Base-by-base conservation (phyloP, 2,329 filamentous ascomycete genomes). In the Alternaria gaisen region DNA sequence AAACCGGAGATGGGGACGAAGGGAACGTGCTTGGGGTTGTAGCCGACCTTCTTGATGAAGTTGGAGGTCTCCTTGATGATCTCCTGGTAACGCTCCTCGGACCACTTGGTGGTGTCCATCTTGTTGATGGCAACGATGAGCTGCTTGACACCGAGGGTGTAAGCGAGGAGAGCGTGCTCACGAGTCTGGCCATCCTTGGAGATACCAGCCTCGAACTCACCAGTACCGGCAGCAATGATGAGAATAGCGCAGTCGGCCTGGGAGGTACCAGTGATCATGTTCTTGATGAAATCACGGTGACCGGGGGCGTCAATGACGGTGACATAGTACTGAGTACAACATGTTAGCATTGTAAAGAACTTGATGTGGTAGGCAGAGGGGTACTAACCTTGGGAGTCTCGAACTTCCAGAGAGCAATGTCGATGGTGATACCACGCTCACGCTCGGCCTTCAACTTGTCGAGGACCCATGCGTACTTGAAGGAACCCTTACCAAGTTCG, bases 141-240 rank as follows among this genome's bases (percentile, higher is more conserved):
- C 90, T 99, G 94, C 89, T 92, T 94, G 81, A 99, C 95, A 95
- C 95, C 95, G 69, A 99, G 92, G 84, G 95, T 98, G 92, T 95
- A 98, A 84, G 95, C 94, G 82, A 99, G 94, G 80, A 99, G 92
- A 86, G 95, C 95, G 92, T 99, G 95, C 93, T 99, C 95, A 92
- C 95, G 95, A 79, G 95, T 99, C 92, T 99, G 95, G 85, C 95
- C 95, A 93, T 98, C 95, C 93, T 99, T 99, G 91, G 95, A 98
- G 92, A 99, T 99, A 98, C 95, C 95, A 91, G 95, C 95, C 91
- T 99, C 95, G 91, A 99, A 99, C 90, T 99, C 95, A 97, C 95
- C 95, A 93, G 93, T 97, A 89, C 95, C 95, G 81, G 95, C 93
- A 80, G 94, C 95, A 86, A 99, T 99, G 87, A 99, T 98, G 88